Conservation (phyloP, 2,329 filamentous ascomycete species). For the Orbilia brochopaga region DNA sequence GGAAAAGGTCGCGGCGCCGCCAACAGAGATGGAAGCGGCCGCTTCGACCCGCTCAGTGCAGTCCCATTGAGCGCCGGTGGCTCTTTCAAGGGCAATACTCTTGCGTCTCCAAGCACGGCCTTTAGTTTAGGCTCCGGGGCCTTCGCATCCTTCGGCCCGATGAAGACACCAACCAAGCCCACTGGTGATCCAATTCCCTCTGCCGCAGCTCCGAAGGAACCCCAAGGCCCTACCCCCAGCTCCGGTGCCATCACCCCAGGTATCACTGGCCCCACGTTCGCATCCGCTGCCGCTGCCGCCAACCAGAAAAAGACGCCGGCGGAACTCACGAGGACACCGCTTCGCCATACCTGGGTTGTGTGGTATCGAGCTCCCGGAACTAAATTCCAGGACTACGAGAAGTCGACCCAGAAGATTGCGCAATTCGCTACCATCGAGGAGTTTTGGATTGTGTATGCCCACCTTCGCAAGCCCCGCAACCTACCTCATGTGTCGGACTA, state of each 20-base stretch:
- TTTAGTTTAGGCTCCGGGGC: conserved; percentile 94
- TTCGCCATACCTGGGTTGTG: conserved; percentile 91
- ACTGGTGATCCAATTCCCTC: conserved; percentile 29
- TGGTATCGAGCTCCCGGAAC: conserved; percentile 97
- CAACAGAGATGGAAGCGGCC: conserved; percentile 39
- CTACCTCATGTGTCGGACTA: conserved; percentile 95
- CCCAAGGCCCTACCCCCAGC: conserved; percentile 63
- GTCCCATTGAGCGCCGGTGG: conserved; percentile 45
- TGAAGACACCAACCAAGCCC: conserved; percentile 71
- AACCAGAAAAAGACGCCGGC: conserved; percentile 60
- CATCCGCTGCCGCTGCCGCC: conserved; percentile 58
- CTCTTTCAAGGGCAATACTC: conserved; percentile 64
- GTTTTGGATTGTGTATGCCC: conserved; percentile 86
- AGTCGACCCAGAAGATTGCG: conserved; percentile 87
- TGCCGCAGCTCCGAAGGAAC: conserved; percentile 65
- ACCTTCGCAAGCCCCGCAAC: conserved; percentile 85
- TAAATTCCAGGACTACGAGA: conserved; percentile 98
- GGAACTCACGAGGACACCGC: conserved; percentile 56
- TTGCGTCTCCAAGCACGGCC: conserved; percentile 68
- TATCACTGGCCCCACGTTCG: conserved; percentile 51
- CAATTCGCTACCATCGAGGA: conserved; percentile 82
- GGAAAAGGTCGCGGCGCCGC: conserved; percentile 32
- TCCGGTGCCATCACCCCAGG: conserved; percentile 58
- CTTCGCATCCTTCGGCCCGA: conserved; percentile 83
- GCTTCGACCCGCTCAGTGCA: conserved; percentile 44